phyloP scores from a whole-genome alignment of 352 stramenopile genomes.

The Pythium dissimile region DNA sequence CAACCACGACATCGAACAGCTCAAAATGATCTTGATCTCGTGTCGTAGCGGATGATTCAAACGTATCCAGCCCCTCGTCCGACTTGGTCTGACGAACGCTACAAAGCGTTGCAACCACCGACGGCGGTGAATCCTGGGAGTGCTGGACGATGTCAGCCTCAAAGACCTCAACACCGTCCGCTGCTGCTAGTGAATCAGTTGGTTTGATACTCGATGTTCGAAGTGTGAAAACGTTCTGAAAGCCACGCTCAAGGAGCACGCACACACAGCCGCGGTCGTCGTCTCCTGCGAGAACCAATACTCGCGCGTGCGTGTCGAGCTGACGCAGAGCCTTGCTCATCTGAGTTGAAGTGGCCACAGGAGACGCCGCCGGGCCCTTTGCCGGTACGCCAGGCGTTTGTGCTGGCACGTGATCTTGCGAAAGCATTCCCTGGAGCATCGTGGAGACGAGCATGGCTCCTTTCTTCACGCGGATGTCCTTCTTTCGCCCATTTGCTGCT shows the following conservation, averaged over 20 bases:
- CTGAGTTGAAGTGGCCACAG: no score
- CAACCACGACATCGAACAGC: slow-evolving; percentile 39
- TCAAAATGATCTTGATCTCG: neutral
- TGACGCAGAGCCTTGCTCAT: no score
- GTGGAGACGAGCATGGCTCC: no score
- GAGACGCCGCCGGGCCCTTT: no score
- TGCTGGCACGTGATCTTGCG: no score
- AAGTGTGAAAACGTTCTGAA: slow-evolving; percentile 3
- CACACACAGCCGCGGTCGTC: neutral
- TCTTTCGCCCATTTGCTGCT: neutral
- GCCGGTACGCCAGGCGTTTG: no score
- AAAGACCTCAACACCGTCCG: neutral
- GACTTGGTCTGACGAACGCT: neutral
- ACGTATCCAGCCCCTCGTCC: neutral
- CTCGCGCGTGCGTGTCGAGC: no score
- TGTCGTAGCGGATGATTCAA: neutral
- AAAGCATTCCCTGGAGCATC: no score
- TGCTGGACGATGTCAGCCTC: neutral
- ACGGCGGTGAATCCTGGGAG: neutral
- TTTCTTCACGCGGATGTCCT: no score
- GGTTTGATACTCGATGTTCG: no score
- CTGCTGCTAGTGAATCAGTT: no score
- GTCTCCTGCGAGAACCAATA: neutral
- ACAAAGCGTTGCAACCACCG: neutral
- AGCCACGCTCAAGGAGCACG: neutral